A percentile compares a stretch with the other conserved stretches of the same genome.
phyloP scores from a whole-genome alignment of 441 rosid species.

The Dalechampia spathulata region DNA sequence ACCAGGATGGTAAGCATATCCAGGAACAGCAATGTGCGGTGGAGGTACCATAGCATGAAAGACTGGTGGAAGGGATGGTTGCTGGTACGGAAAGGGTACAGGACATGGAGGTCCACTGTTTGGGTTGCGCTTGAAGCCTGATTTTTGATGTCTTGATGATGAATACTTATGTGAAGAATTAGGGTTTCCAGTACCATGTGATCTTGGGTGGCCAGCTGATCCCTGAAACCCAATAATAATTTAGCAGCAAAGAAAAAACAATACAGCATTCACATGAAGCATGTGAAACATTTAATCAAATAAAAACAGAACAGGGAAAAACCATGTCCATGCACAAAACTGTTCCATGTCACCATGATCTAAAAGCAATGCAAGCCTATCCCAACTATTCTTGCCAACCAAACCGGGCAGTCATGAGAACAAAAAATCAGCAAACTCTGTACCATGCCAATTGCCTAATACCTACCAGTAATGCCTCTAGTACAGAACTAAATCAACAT shows the following conservation, averaged over 20 bases:
- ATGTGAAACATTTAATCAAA: background rate
- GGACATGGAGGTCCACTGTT: constrained; percentile 52
- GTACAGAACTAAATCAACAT: too few relatives aligned
- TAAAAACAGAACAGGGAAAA: constrained; percentile 1
- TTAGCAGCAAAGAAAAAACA: constrained; percentile 2
- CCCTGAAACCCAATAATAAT: constrained; percentile 34
- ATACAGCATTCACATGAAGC: constrained; percentile 16
- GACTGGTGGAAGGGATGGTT: constrained; percentile 38
- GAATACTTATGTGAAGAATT: constrained; percentile 47
- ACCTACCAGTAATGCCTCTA: too few relatives aligned
- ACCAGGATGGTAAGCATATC: constrained; percentile 48
- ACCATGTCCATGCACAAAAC: too few relatives aligned
- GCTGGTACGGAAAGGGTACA: constrained; percentile 48
- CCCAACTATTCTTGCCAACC: too few relatives aligned
- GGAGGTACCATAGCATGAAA: constrained; percentile 59
- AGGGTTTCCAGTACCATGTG: constrained; percentile 46
- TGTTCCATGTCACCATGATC: background rate
- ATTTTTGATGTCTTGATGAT: constrained; percentile 48
- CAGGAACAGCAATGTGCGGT: constrained; percentile 57
- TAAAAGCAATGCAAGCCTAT: too few relatives aligned
- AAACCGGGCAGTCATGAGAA: too few relatives aligned
- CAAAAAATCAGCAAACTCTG: too few relatives aligned
- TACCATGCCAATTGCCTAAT: too few relatives aligned
- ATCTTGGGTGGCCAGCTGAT: constrained; percentile 41
- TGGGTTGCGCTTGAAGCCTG: constrained; percentile 54